A percentile compares a stretch with the other conserved stretches of the same genome.
Conservation (phyloP, 148 eudicot genomes). For the Vaccinium vitisidaea region DNA sequence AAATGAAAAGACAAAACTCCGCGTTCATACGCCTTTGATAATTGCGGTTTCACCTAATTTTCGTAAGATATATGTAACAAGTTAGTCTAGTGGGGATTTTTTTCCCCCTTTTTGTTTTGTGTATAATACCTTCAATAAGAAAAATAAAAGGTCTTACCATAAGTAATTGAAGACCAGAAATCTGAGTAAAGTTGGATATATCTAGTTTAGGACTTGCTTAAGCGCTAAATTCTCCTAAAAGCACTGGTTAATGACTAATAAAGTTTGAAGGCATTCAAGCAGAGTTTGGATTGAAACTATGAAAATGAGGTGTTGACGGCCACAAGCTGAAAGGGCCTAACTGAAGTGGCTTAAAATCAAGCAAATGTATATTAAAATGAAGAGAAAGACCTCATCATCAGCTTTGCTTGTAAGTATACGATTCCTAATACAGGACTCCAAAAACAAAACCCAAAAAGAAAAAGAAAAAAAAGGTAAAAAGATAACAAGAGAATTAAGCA, state of each 20-base stretch:
- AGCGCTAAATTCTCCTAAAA: constrained; percentile 55
- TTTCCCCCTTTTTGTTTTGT: background rate
- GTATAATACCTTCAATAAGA: background rate
- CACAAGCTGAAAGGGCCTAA: constrained; percentile 14
- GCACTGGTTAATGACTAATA: constrained; percentile 24
- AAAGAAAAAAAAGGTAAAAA: background rate
- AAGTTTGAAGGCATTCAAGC: constrained; percentile 12
- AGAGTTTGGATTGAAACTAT: constrained; percentile 21
- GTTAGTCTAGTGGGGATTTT: background rate
- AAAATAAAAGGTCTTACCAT: constrained; percentile 6
- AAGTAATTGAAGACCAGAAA: constrained; percentile 10
- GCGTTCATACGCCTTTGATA: background rate
- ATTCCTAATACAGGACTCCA: background rate
- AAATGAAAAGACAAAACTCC: background rate
- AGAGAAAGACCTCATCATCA: constrained; percentile 16
- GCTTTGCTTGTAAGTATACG: constrained; percentile 58
- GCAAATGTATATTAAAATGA: constrained; percentile 13
- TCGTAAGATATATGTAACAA: background rate
- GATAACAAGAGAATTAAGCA: background rate
- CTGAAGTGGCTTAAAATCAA: constrained; percentile 65
- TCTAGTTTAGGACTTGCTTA: constrained; percentile 36
- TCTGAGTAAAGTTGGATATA: constrained; percentile 19
- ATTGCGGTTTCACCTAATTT: background rate
- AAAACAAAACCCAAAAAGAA: background rate
- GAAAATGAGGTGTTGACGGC: constrained; percentile 22